These are phyloP conservation scores for Chlorella sp. DNA, from an alignment of 139 green algal genomes.

Conservation along the genomic window DNA sequence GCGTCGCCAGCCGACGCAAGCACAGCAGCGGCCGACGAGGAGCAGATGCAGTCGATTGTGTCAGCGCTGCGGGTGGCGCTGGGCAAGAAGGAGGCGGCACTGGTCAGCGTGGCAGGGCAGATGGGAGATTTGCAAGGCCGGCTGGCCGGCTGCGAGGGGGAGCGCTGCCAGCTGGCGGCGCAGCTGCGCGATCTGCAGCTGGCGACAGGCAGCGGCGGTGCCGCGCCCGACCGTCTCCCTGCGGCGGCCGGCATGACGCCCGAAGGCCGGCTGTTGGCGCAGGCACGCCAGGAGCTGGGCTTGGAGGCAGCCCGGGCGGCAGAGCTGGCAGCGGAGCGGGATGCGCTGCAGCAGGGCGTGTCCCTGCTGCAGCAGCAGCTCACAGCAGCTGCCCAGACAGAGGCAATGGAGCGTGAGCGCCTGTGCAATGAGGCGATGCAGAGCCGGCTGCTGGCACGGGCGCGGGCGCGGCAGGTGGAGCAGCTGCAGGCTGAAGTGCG, in stretches of 20 bases:
- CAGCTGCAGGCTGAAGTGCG: constrained; percentile 28
- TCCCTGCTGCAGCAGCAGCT: constrained; percentile 18
- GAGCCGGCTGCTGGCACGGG: constrained; percentile 19
- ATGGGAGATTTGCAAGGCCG: not conserved
- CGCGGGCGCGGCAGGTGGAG: constrained; percentile 30
- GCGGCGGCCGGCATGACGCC: not conserved
- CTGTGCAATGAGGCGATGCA: constrained; percentile 24
- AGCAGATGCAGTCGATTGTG: constrained; percentile 19
- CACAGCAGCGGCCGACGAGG: constrained; percentile 17
- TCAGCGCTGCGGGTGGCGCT: constrained; percentile 17
- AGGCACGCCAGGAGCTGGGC: constrained; percentile 8
- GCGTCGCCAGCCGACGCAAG: not conserved
- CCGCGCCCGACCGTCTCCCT: not conserved
- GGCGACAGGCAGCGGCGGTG: not conserved
- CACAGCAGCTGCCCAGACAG: constrained; percentile 10
- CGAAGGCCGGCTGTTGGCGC: not conserved
- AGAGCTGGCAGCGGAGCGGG: constrained; percentile 8
- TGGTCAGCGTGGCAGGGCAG: constrained; percentile 16
- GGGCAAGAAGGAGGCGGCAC: constrained; percentile 15
- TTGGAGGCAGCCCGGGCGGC: not conserved
- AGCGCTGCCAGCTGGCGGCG: not conserved
- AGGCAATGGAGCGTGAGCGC: constrained; percentile 23
- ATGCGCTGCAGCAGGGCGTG: not conserved
- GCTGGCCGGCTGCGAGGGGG: not conserved
- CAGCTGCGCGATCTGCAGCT: not conserved